Evolutionary conservation across 257 asterid species (phyloP), one percentile per base, ranked within the genome.

Genomic region (Ballota nigra): DNA sequence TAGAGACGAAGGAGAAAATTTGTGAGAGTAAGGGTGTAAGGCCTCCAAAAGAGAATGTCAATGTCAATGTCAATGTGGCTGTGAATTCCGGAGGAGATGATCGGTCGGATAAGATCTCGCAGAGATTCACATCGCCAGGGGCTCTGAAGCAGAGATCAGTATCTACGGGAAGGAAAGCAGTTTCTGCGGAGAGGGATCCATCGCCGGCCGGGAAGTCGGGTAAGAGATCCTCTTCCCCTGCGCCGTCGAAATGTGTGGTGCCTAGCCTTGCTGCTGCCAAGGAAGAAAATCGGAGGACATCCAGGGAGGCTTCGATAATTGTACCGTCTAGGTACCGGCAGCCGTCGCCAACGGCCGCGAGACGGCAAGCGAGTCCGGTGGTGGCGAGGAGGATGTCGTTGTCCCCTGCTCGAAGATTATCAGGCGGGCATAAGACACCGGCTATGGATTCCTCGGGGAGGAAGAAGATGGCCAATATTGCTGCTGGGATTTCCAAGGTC

Each of bases 251-350:
- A 63, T 86, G 94, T 53, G 89, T 82, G 41, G 99, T 95, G 52
- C 99, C 99, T 1, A 92, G 99, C 68, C 82, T 95, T 22, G 84
- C 73, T 26, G 81, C 86, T 15, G 98, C 99, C 0, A 92, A 89
- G 75, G 99, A 92, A 72, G 99, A 95, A 72, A 92, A 85, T 16
- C 53, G 97, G 74, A 83, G 86, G 83, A 76, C 79, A 1, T 79
- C 98, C 0, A 92, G 63, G 67, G 99, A 95, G 71, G 84, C 97
- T 4, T 88, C 98, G 0, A 95, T 95, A 10, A 69, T 95, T 24
- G 99, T 95, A 43, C 99, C 99, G 3, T 95, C 98, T 20, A 82
- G 99, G 77, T 95, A 95, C 61, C 70, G 98, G 57, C 98, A 89
- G 79, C 98, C 98, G 3, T 90, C 97, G 0, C 97, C 98, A 0